Percentiles rank a stretch among this genome's conserved stretches.
Conservation (phyloP, 345 rosid species). For the Euclidium syriacum region DNA sequence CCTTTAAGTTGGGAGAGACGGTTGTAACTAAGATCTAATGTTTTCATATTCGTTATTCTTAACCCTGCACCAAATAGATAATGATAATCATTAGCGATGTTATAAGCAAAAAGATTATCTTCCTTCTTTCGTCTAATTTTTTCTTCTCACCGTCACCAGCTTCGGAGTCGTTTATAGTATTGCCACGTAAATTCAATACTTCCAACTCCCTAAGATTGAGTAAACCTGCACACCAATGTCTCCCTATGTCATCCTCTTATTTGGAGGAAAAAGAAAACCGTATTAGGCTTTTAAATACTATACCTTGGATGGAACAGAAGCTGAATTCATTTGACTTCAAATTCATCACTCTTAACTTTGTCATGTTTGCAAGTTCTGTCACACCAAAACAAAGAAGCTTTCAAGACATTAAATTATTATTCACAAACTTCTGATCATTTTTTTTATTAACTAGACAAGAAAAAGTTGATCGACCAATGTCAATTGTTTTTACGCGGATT, state of each 20-base stretch:
- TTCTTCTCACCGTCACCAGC: constrained; percentile 11
- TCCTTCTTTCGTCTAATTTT: no score
- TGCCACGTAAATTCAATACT: neutral
- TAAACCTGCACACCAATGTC: constrained; percentile 5
- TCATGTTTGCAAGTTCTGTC: constrained; percentile 5
- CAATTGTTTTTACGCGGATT: no score
- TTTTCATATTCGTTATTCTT: constrained; percentile 6
- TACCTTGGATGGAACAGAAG: constrained; percentile 15
- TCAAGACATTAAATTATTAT: no score
- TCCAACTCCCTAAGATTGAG: neutral
- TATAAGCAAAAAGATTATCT: neutral
- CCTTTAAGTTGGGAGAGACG: constrained; percentile 3
- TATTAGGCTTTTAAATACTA: neutral
- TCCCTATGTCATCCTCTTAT: neutral
- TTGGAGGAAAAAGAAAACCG: no score
- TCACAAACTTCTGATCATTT: no score
- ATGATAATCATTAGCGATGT: neutral
- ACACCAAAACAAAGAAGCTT: neutral
- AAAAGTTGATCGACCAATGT: no score
- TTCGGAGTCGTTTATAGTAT: neutral
- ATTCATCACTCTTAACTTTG: constrained; percentile 1
- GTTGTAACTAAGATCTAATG: constrained; percentile 16
- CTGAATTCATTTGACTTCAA: constrained; percentile 8
- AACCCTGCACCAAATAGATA: neutral
- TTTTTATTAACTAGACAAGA: no score